Evolutionary conservation across 495 filamentous ascomycete species (phyloP).

Genomic region (Mytilinidion resinicola): DNA sequence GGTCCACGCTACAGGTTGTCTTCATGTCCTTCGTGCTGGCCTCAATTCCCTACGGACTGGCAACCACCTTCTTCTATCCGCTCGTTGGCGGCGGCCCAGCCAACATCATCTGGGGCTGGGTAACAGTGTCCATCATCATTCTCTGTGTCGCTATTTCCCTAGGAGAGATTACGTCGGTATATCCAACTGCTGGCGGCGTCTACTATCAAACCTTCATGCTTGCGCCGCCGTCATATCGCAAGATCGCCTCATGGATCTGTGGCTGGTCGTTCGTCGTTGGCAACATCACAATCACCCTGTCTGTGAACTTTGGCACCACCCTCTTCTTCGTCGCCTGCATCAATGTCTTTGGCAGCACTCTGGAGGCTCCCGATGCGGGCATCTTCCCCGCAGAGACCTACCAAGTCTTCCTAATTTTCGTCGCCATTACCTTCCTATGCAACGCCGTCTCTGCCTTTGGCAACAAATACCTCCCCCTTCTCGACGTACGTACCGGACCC

Average conservation of each 20-base stretch:
- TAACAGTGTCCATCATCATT: slow-evolving; percentile 46
- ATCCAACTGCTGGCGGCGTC: slow-evolving; percentile 49
- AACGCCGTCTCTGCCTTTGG: slow-evolving; percentile 52
- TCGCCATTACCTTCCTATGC: slow-evolving; percentile 54
- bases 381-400: slow-evolving; percentile 44
- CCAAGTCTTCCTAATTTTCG: slow-evolving; percentile 60
- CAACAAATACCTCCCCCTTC: slow-evolving; percentile 52
- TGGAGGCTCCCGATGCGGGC: slow-evolving; percentile 14
- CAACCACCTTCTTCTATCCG: slow-evolving; percentile 29
- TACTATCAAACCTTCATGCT: slow-evolving; percentile 55
- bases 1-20: slow-evolving; percentile 50
- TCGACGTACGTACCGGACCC: slow-evolving; percentile 40
- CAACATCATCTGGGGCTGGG: slow-evolving; percentile 61
- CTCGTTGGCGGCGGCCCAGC: slow-evolving; percentile 42
- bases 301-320: slow-evolving; percentile 61
- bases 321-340: slow-evolving; percentile 48
- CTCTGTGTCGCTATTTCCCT: slow-evolving; percentile 50
- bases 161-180: slow-evolving; percentile 54
- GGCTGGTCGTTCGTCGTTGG: slow-evolving; percentile 63
- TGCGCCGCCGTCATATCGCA: slow-evolving; percentile 33
- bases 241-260: slow-evolving; percentile 55
- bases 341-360: slow-evolving; percentile 44
- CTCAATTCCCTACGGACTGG: slow-evolving; percentile 31
- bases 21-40: slow-evolving; percentile 52
- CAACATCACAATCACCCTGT: slow-evolving; percentile 64